Percentiles rank a stretch among this genome's conserved stretches.
Conservation (phyloP, 2,329 filamentous ascomycete genomes). For the Pezicula neosporulosa region DNA sequence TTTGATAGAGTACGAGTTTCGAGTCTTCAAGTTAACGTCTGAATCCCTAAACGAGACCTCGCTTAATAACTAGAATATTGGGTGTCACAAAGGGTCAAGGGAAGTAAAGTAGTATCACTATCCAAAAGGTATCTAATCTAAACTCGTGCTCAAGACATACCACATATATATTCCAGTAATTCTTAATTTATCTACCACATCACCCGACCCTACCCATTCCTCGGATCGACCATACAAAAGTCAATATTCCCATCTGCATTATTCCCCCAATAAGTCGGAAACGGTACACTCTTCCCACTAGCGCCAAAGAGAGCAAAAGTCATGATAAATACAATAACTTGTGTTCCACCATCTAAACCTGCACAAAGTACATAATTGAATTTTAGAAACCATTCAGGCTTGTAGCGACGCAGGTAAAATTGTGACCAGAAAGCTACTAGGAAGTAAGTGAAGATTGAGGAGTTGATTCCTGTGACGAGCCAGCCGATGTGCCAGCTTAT, state of each 20-base stretch:
- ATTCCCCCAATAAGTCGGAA: slow-evolving; percentile 64
- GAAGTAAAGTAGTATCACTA: no score
- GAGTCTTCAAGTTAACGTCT: no score
- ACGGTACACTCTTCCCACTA: slow-evolving; percentile 43
- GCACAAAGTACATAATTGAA: slow-evolving; percentile 75
- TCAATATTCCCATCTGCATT: slow-evolving; percentile 14
- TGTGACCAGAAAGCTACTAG: slow-evolving; percentile 66
- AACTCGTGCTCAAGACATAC: no score
- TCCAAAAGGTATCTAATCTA: no score
- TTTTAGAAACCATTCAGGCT: slow-evolving; percentile 70
- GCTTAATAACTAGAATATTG: no score
- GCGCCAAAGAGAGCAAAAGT: slow-evolving; percentile 51
- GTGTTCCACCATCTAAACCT: slow-evolving; percentile 65
- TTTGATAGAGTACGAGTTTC: no score
- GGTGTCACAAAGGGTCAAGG: no score
- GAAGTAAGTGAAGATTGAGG: slow-evolving; percentile 69
- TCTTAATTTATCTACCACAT: no score
- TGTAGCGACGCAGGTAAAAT: slow-evolving; percentile 60
- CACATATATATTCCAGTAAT: no score
- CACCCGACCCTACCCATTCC: neutral
- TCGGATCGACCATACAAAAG: slow-evolving; percentile 6
- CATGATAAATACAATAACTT: slow-evolving; percentile 67
- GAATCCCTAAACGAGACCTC: no score
- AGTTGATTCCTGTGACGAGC: slow-evolving; percentile 65
- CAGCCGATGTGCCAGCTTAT: slow-evolving; percentile 61